These are phyloP conservation scores for Cryphonectria japonica DNA, from an alignment of 2,329 filamentous ascomycete genomes.

Conservation along the genomic window DNA sequence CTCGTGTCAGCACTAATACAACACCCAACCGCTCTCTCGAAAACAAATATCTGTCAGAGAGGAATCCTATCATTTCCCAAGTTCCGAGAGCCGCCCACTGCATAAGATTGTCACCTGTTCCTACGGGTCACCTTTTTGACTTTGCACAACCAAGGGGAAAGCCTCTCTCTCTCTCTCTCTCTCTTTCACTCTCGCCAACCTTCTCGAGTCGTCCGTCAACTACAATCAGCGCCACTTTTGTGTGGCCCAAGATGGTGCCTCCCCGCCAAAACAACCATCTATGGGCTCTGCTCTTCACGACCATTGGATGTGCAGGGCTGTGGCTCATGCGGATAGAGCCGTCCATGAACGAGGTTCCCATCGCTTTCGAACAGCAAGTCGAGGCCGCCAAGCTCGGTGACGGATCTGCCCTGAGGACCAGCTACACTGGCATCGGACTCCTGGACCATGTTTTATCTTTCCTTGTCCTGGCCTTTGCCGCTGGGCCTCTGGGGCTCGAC, in stretches of 20 bases:
- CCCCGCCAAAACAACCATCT: neutral
- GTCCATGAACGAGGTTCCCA: neutral
- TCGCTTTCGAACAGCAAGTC: conserved; percentile 7
- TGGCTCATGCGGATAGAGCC: conserved; percentile 15
- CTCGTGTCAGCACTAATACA: neutral
- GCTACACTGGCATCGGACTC: neutral
- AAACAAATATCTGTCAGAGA: neutral
- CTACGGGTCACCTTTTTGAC: neutral
- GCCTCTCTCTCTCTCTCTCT: neutral
- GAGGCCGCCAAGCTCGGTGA: neutral
- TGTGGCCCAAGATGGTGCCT: neutral
- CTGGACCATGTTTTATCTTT: conserved; percentile 1
- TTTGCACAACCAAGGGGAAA: neutral
- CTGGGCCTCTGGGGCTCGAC: neutral
- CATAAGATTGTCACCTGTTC: neutral
- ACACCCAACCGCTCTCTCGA: neutral
- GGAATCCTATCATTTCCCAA: neutral
- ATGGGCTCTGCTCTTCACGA: conserved; percentile 3
- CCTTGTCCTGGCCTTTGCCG: conserved; percentile 7
- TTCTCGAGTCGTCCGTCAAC: neutral
- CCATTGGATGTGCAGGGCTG: neutral
- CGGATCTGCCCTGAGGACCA: neutral
- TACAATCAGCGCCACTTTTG: neutral
- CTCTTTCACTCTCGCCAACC: too few species aligned
- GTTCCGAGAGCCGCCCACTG: neutral